Percentiles rank a stretch among this genome's conserved stretches.
These are phyloP conservation scores for Solanum medicagineum DNA, from an alignment of 257 asterid genomes.

Conservation along the genomic window DNA sequence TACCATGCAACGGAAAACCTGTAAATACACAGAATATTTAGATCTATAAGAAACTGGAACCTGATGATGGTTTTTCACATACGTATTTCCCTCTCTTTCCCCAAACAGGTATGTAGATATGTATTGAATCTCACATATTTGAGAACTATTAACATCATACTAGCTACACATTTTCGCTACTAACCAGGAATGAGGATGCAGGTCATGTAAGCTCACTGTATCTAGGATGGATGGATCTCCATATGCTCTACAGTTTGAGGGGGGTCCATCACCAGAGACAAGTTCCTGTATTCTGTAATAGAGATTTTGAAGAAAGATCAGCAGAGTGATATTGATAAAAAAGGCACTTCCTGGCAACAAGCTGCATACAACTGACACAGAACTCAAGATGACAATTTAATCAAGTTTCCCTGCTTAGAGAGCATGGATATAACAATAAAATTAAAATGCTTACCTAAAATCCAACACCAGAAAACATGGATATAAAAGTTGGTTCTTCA, in stretches of 20 bases:
- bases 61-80: background rate
- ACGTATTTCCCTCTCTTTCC: background rate
- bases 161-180: background rate
- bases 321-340: background rate
- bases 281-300: conserved; percentile 10
- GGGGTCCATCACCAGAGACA: conserved; percentile 6
- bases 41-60: background rate
- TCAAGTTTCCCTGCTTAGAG: background rate
- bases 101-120: background rate
- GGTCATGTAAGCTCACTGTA: conserved; percentile 2
- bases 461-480: background rate
- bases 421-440: background rate
- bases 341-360: background rate
- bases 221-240: conserved; percentile 15
- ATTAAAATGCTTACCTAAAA: background rate
- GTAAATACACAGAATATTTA: background rate
- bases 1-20: conserved; percentile 26
- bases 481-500: background rate
- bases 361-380: background rate
- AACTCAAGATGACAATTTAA: background rate
- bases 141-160: background rate
- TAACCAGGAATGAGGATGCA: conserved; percentile 16
- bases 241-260: conserved; percentile 1
- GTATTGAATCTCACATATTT: background rate
- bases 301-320: background rate